phyloP scores from a whole-genome alignment of 305 asterid genomes.

The Stenogyne calaminthoides region DNA sequence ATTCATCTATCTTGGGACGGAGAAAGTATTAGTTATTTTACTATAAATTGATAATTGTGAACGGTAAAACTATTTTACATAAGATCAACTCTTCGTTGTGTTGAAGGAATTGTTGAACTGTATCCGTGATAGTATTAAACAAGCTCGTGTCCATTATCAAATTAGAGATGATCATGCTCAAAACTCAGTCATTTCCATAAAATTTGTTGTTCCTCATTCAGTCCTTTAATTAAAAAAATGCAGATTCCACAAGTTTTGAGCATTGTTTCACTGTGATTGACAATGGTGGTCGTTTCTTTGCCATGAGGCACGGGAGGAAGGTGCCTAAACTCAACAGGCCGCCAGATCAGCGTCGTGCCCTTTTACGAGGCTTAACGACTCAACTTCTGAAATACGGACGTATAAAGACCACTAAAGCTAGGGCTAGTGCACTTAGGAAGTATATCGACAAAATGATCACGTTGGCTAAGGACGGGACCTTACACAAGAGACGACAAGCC shows the following conservation, averaged over 20 bases:
- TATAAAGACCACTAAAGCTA: slow-evolving; percentile 84
- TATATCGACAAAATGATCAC: slow-evolving; percentile 88
- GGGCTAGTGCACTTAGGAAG: slow-evolving; percentile 92
- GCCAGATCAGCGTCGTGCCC: slow-evolving; percentile 91
- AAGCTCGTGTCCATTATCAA: not conserved
- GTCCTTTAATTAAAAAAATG: slow-evolving; percentile 13
- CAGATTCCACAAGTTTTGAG: slow-evolving; percentile 59
- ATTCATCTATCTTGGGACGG: no score
- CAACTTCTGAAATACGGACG: slow-evolving; percentile 91
- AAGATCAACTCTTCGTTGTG: not conserved
- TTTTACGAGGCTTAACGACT: slow-evolving; percentile 79
- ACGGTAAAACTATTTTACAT: no score
- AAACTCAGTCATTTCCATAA: not conserved
- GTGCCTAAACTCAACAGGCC: slow-evolving; percentile 95
- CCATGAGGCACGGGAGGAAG: slow-evolving; percentile 91
- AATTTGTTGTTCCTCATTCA: slow-evolving; percentile 8
- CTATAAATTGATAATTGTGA: no score
- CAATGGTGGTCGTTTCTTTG: slow-evolving; percentile 65
- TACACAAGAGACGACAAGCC: slow-evolving; percentile 96
- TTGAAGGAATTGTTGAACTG: not conserved
- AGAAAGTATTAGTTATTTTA: no score
- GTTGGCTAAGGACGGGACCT: slow-evolving; percentile 83
- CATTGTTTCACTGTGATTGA: slow-evolving; percentile 44
- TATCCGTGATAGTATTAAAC: not conserved
- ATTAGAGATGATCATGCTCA: not conserved